phyloP scores from a whole-genome alignment of 2,329 filamentous ascomycete species.

The Cladosporium sp. region DNA sequence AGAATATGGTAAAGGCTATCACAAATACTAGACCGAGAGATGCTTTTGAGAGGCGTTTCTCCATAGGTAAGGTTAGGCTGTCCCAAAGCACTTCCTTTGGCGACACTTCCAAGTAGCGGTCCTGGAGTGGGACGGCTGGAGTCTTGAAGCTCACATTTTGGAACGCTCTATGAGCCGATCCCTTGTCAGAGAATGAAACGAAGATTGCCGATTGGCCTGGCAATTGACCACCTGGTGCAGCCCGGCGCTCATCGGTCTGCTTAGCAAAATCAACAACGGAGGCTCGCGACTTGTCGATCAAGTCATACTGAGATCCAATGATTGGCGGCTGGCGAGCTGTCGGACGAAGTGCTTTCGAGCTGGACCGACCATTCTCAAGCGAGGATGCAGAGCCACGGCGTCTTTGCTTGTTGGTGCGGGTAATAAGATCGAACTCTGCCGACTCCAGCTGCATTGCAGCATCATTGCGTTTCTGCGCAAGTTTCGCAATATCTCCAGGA shows the following conservation, averaged over 20 bases:
- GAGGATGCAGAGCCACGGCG: neutral
- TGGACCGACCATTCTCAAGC: neutral
- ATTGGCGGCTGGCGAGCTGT: conserved; percentile 66
- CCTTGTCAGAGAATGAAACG: conserved; percentile 78
- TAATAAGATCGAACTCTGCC: conserved; percentile 42
- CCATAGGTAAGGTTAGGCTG: conserved; percentile 37
- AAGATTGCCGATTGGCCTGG: conserved; percentile 72
- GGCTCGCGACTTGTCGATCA: conserved; percentile 77
- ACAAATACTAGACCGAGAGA: conserved; percentile 30
- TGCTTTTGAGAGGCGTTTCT: conserved; percentile 27
- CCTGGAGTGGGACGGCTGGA: conserved; percentile 32
- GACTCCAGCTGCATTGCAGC: conserved; percentile 41
- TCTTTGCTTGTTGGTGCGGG: conserved; percentile 28
- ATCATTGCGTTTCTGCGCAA: conserved; percentile 43
- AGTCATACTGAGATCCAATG: conserved; percentile 81
- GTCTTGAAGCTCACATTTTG: conserved; percentile 46
- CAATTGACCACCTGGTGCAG: conserved; percentile 47
- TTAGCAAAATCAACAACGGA: conserved; percentile 71
- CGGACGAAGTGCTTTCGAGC: conserved; percentile 45
- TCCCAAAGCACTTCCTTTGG: conserved; percentile 47
- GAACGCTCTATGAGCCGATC: conserved; percentile 77
- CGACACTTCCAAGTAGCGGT: conserved; percentile 41
- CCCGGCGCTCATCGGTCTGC: conserved; percentile 62
- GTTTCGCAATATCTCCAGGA: conserved; percentile 39
- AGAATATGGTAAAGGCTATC: conserved; percentile 34